Conservation (phyloP, 345 rosid species). For the Alliaria petiolata region DNA sequence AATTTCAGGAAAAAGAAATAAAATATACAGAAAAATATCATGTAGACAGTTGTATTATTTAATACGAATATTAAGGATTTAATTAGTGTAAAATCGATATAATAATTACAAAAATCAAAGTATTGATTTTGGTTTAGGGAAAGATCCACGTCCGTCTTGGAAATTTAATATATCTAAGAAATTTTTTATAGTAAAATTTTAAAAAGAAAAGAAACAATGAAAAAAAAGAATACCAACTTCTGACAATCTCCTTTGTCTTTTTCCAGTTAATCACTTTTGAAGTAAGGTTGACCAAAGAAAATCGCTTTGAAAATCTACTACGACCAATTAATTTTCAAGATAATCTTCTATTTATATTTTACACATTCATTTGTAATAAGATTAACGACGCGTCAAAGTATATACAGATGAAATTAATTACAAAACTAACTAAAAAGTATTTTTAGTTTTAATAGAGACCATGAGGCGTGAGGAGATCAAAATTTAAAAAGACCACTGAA, state of each 20-base stretch:
- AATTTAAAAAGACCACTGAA: neutral
- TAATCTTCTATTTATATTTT: neutral
- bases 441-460: neutral
- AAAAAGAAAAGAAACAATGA: conserved; percentile 15
- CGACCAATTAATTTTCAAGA: conserved; percentile 10
- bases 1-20: conserved; percentile 13
- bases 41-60: conserved; percentile 37
- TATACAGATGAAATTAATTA: too few relatives aligned
- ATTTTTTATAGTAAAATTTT: conserved; percentile 21
- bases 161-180: conserved; percentile 60
- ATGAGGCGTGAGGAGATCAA: neutral
- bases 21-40: conserved; percentile 9
- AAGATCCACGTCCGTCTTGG: conserved; percentile 92
- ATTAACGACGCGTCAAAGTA: conserved; percentile 1
- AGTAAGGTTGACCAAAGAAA: conserved; percentile 32
- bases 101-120: conserved; percentile 64
- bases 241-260: conserved; percentile 52
- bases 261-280: conserved; percentile 30
- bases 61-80: conserved; percentile 32
- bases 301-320: conserved; percentile 48
- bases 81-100: conserved; percentile 51
- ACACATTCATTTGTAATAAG: neutral
- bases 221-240: conserved; percentile 43
- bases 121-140: conserved; percentile 89
- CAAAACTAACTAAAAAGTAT: neutral